A percentile compares a stretch with the other conserved stretches of the same genome.
phyloP scores from a whole-genome alignment of 2,329 filamentous ascomycete genomes.

The Cladosporium sp. region DNA sequence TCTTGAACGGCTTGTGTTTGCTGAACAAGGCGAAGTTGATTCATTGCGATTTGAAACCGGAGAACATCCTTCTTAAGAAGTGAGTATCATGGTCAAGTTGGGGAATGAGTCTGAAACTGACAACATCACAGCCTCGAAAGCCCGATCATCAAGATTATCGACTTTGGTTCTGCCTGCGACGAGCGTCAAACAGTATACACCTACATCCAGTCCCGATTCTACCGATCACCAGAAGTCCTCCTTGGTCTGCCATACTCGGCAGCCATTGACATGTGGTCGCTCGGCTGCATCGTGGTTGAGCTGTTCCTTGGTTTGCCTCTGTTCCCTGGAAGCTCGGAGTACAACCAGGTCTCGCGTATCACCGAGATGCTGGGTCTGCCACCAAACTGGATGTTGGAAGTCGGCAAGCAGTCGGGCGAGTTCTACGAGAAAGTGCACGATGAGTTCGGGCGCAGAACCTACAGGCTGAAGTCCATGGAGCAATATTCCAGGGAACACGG shows the following conservation, averaged over 20 bases:
- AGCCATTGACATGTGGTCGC: conserved; percentile 99
- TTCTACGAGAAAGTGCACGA: conserved; percentile 94
- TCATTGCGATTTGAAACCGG: conserved; percentile 96
- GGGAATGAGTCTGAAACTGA: conserved; percentile 15
- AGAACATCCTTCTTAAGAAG: conserved; percentile 98
- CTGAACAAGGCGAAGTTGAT: conserved; percentile 96
- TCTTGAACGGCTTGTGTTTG: conserved; percentile 87
- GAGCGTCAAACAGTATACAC: conserved; percentile 98
- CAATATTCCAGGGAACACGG: conserved; percentile 95
- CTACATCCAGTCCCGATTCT: conserved; percentile 98
- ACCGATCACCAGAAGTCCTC: conserved; percentile 92
- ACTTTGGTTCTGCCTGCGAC: conserved; percentile 97
- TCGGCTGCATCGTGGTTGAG: conserved; percentile 97
- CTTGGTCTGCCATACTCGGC: conserved; percentile 96
- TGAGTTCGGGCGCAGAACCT: conserved; percentile 88
- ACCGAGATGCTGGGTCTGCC: conserved; percentile 97
- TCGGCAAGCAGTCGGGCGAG: conserved; percentile 95
- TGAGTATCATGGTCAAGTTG: conserved; percentile 40
- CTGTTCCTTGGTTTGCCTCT: conserved; percentile 91
- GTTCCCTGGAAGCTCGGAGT: conserved; percentile 96
- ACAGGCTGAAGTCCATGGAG: conserved; percentile 94
- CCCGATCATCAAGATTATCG: conserved; percentile 99
- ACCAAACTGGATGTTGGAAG: conserved; percentile 98
- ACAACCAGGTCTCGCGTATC: conserved; percentile 96
- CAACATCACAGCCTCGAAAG: conserved; percentile 70